phyloP scores from a whole-genome alignment of 2,329 filamentous ascomycete species.

The Trichophyton mentagrophytes region DNA sequence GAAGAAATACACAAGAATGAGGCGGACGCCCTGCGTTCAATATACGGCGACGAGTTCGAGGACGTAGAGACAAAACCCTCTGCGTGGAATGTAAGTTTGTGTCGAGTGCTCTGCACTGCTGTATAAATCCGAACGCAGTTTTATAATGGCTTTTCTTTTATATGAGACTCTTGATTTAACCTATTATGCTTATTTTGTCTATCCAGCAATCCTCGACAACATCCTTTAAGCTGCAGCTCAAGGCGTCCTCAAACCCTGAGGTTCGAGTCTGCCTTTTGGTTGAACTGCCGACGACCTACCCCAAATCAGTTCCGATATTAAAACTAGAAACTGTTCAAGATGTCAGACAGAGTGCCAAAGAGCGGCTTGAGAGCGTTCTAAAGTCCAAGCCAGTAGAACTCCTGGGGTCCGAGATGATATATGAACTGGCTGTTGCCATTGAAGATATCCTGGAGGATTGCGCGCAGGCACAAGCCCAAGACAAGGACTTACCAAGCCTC shows the following conservation, averaged over 20 bases:
- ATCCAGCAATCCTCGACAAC: conserved; percentile 61
- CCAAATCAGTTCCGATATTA: conserved; percentile 65
- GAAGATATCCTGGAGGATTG: conserved; percentile 71
- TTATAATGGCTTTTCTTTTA: background rate
- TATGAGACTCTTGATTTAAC: background rate
- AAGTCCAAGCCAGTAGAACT: conserved; percentile 55
- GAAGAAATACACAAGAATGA: conserved; percentile 79
- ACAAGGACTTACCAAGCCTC: conserved; percentile 66
- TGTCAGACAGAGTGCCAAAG: conserved; percentile 57
- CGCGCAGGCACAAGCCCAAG: conserved; percentile 61
- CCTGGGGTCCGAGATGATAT: conserved; percentile 52
- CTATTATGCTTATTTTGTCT: conserved; percentile 2
- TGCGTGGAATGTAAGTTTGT: conserved; percentile 66
- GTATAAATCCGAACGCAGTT: background rate
- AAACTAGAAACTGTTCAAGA: conserved; percentile 51
- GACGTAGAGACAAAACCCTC: conserved; percentile 54
- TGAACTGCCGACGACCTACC: conserved; percentile 79
- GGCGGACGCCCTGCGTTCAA: conserved; percentile 69
- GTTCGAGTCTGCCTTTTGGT: conserved; percentile 61
- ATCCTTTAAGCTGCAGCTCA: conserved; percentile 67
- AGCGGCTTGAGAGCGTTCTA: conserved; percentile 57
- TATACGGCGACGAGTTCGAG: conserved; percentile 80
- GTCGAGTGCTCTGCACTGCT: background rate
- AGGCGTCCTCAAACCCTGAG: conserved; percentile 58
- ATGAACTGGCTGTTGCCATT: conserved; percentile 47